Conservation (phyloP, 2,329 filamentous ascomycete species). For the Aspergillus niger region DNA sequence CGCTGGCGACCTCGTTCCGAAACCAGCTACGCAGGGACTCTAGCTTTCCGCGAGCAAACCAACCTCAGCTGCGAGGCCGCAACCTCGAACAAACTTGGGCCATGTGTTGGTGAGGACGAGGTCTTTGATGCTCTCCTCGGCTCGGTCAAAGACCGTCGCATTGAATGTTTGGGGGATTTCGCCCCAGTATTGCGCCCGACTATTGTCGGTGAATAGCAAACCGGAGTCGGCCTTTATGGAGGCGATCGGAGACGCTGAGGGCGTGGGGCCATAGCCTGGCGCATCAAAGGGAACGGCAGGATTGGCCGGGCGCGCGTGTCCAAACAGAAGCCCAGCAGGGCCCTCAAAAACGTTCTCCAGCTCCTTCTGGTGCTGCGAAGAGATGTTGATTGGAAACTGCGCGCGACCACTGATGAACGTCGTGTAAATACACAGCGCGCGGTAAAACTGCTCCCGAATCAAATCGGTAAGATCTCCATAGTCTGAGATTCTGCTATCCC, state of each 20-base stretch:
- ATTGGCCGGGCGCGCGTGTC: constrained; percentile 33
- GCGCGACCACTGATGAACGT: constrained; percentile 63
- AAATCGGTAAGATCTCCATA: constrained; percentile 27
- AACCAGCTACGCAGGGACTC: too few relatives aligned
- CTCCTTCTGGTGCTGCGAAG: constrained; percentile 56
- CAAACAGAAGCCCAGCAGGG: constrained; percentile 48
- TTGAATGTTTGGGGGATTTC: constrained; percentile 51
- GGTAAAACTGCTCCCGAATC: constrained; percentile 49
- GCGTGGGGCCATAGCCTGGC: too few relatives aligned
- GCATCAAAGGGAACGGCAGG: constrained; percentile 44
- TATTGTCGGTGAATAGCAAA: constrained; percentile 21
- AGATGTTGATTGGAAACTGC: constrained; percentile 68
- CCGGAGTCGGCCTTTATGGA: not conserved
- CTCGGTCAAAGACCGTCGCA: constrained; percentile 58
- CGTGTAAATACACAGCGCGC: constrained; percentile 63
- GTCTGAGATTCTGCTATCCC: too few relatives aligned
- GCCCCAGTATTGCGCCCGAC: constrained; percentile 36
- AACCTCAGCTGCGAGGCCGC: too few relatives aligned
- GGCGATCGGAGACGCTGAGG: not conserved
- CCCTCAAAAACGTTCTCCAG: constrained; percentile 61
- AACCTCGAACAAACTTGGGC: constrained; percentile 43
- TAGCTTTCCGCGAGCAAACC: too few relatives aligned
- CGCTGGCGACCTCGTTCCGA: too few relatives aligned
- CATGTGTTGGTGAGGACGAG: constrained; percentile 70
- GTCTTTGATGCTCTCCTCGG: constrained; percentile 64